Percentiles rank a stretch among this genome's conserved stretches.
Conservation (phyloP, 768 basidiomycete species). For the Mrakia blollopis region DNA sequence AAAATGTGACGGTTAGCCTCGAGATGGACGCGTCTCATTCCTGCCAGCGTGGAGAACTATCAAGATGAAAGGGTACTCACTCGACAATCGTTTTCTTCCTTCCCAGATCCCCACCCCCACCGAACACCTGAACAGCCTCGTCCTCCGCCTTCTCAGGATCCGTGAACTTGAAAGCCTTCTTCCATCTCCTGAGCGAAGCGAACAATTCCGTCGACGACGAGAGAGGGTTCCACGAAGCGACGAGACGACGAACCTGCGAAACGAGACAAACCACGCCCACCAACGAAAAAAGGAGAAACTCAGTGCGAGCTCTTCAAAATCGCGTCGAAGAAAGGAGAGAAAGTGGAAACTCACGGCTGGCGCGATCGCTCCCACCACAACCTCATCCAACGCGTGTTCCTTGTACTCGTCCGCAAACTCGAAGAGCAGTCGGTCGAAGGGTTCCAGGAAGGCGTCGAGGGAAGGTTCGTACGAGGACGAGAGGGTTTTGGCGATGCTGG, state of each 20-base stretch:
- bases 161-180: slow-evolving; percentile 42
- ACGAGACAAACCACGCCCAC: slow-evolving; percentile 15
- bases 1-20: slow-evolving; percentile 34
- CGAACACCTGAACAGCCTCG: slow-evolving; percentile 57
- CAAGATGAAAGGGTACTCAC: background rate
- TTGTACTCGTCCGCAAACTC: slow-evolving; percentile 72
- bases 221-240: slow-evolving; percentile 77
- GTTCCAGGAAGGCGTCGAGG: slow-evolving; percentile 65
- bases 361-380: slow-evolving; percentile 84
- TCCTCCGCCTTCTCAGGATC: slow-evolving; percentile 31
- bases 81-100: slow-evolving; percentile 41
- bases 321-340: background rate
- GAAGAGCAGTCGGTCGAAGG: slow-evolving; percentile 65
- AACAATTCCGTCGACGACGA: slow-evolving; percentile 40
- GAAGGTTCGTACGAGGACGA: slow-evolving; percentile 62
- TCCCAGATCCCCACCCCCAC: slow-evolving; percentile 48
- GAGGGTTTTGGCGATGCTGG: slow-evolving; percentile 51
- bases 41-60: background rate
- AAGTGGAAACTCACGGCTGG: slow-evolving; percentile 58
- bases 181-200: slow-evolving; percentile 36
- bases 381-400: slow-evolving; percentile 74
- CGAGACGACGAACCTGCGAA: slow-evolving; percentile 60
- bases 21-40: background rate
- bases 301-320: background rate
- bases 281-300: background rate